phyloP scores from a whole-genome alignment of 495 filamentous ascomycete genomes.

The Amorphotheca resinae region DNA sequence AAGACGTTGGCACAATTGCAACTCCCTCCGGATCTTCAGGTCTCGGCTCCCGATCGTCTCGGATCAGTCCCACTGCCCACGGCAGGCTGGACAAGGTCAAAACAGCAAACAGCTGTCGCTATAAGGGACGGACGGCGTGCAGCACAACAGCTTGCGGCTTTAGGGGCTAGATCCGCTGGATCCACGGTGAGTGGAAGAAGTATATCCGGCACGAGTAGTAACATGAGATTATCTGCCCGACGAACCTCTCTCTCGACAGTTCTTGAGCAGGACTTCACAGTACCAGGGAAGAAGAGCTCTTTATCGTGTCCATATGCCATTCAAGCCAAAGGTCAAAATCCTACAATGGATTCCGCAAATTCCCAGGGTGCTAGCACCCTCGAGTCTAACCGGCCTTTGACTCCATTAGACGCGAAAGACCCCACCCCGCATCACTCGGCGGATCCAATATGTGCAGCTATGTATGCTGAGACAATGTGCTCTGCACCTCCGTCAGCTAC shows the following conservation, averaged over 20 bases:
- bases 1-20: constrained; percentile 42
- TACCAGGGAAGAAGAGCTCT: constrained; percentile 45
- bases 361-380: constrained; percentile 8
- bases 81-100: constrained; percentile 28
- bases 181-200: constrained; percentile 13
- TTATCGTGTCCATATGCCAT: constrained; percentile 46
- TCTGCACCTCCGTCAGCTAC: constrained; percentile 39
- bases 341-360: constrained; percentile 6
- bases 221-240: constrained; percentile 20
- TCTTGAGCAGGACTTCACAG: constrained; percentile 54
- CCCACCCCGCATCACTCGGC: constrained; percentile 30
- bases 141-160: constrained; percentile 31
- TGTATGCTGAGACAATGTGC: constrained; percentile 35
- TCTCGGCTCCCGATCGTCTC: constrained; percentile 29
- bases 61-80: constrained; percentile 38
- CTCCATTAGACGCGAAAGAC: constrained; percentile 21
- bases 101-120: constrained; percentile 40
- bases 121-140: constrained; percentile 41
- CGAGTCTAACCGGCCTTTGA: constrained; percentile 10
- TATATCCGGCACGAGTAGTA: constrained; percentile 25
- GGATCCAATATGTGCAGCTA: constrained; percentile 50
- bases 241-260: constrained; percentile 39
- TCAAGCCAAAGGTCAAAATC: background rate
- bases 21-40: constrained; percentile 37
- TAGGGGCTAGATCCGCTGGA: constrained; percentile 19